These are phyloP conservation scores for Colletotrichum karsti DNA, from an alignment of 2,329 filamentous ascomycete species.

Conservation along the genomic window DNA sequence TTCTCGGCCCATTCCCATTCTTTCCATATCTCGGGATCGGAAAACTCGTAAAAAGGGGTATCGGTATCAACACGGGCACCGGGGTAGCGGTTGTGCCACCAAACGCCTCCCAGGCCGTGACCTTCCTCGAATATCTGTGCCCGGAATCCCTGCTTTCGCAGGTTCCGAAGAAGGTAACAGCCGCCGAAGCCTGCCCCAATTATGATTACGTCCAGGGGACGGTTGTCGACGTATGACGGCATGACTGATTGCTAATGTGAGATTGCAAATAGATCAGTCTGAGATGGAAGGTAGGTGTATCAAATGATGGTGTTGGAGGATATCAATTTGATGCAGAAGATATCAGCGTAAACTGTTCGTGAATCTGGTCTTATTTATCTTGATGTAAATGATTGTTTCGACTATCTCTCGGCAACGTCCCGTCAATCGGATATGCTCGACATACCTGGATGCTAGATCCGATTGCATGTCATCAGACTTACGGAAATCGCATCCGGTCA, in stretches of 20 bases:
- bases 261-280: background rate
- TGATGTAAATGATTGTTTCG: background rate
- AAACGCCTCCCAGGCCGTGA: conserved; percentile 35
- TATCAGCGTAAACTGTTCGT: background rate
- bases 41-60: conserved; percentile 37
- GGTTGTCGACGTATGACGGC: background rate
- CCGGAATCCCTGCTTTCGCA: background rate
- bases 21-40: conserved; percentile 40
- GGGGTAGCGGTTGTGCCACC: conserved; percentile 48
- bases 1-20: conserved; percentile 48
- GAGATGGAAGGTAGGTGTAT: background rate
- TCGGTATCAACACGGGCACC: conserved; percentile 43
- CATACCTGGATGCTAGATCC: background rate
- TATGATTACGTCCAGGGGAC: background rate
- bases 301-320: no score
- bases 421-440: background rate
- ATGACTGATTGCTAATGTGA: background rate
- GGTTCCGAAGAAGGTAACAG: background rate
- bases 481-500: background rate
- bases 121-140: background rate
- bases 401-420: background rate
- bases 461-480: background rate
- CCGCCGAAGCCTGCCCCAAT: background rate
- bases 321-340: no score
- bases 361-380: background rate